Percentiles rank a stretch among this genome's conserved stretches.
Evolutionary conservation across 2,329 filamentous ascomycete species (phyloP).

Genomic region (Aspergillus aculeatinus): DNA sequence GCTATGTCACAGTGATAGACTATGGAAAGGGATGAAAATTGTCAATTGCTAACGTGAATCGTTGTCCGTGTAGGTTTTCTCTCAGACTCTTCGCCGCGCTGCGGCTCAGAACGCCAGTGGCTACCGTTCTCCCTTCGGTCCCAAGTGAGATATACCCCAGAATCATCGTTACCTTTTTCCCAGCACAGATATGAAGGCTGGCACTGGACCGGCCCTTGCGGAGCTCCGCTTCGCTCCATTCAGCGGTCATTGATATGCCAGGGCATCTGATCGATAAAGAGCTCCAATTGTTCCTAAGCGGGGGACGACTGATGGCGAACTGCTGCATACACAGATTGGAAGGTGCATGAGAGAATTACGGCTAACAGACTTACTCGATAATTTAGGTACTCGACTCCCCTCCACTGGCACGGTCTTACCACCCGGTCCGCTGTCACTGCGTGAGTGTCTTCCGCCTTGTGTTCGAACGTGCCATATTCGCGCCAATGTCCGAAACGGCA

Average conservation of each 20-base stretch:
- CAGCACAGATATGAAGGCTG: background rate
- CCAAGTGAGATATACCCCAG: slow-evolving; percentile 49
- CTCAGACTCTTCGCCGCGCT: slow-evolving; percentile 36
- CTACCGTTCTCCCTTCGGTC: slow-evolving; percentile 58
- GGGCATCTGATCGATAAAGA: background rate
- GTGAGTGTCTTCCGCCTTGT: slow-evolving; percentile 41
- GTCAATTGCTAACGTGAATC: slow-evolving; percentile 18
- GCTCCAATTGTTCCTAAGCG: background rate
- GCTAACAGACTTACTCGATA: slow-evolving; percentile 22
- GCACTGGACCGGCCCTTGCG: background rate
- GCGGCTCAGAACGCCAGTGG: slow-evolving; percentile 39
- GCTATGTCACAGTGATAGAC: background rate
- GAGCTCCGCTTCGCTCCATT: background rate
- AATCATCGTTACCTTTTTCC: background rate
- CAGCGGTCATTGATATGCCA: background rate
- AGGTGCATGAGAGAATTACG: background rate
- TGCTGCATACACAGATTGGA: background rate
- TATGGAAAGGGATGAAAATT: background rate
- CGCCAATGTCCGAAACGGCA: background rate
- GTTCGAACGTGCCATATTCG: background rate
- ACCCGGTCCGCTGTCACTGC: slow-evolving; percentile 40
- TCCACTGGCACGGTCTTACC: slow-evolving; percentile 53
- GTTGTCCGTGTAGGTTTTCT: slow-evolving; percentile 28
- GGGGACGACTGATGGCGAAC: background rate
- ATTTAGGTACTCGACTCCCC: slow-evolving; percentile 50